phyloP scores from a whole-genome alignment of 73 alveolate species.

The Paramecium octaurelia region DNA sequence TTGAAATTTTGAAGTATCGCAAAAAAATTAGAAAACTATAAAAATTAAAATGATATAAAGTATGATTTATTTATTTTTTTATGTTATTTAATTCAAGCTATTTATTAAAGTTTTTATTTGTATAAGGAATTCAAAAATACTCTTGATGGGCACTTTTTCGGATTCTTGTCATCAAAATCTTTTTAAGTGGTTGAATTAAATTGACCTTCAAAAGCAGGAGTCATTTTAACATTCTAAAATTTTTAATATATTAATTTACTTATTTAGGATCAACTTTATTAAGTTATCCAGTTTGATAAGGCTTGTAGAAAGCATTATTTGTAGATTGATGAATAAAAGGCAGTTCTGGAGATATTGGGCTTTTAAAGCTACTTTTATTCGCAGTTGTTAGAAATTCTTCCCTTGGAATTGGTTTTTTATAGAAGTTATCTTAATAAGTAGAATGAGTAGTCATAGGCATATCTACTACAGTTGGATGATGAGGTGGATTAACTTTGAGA shows the following conservation, averaged over 20 bases:
- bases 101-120: not conserved
- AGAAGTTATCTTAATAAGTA: slow-evolving; percentile 7
- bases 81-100: not conserved
- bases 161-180: slow-evolving; percentile 27
- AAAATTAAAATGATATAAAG: not conserved
- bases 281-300: not conserved
- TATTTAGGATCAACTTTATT: not conserved
- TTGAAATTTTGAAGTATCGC: not conserved
- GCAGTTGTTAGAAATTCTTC: not conserved
- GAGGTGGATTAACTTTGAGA: not conserved
- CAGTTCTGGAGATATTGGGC: slow-evolving; percentile 17
- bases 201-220: not conserved
- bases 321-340: slow-evolving; percentile 34
- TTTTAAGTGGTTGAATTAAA: not conserved
- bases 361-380: not conserved
- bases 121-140: not conserved
- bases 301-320: not conserved
- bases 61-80: not conserved
- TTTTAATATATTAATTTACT: not conserved
- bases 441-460: not conserved
- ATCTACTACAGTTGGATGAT: slow-evolving; percentile 37
- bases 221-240: not conserved
- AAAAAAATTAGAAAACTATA: not conserved
- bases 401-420: slow-evolving; percentile 18
- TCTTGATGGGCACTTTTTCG: slow-evolving; percentile 46